Evolutionary conservation across 345 rosid genomes (phyloP), one percentile per base, ranked within the genome.

Genomic region (Populus davidiana): DNA sequence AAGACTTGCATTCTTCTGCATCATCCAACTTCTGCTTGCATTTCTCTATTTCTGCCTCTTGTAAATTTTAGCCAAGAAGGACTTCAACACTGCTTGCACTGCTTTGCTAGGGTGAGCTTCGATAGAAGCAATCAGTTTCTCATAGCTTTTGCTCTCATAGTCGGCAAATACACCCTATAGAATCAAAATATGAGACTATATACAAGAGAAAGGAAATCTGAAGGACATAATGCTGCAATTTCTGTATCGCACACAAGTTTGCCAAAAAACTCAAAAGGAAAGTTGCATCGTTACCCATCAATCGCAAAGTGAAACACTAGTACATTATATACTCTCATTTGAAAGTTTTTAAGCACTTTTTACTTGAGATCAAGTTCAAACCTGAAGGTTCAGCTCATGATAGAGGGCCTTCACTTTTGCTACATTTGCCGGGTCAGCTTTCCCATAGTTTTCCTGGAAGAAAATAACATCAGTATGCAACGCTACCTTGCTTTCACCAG

Each of bases 41-140:
- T 14, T 23, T 23, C 25, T 31, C 70, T 47, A 79, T 70, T 89
- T 92, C 81, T 88, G 87, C 82, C 98, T 92, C 93, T 92, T 91
- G 90, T 92, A 93, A 80, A 93, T 93, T 87, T 93, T 93, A 14
- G 81, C 93, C 90, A 91, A 73, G 83, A 93, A 93, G 4, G 97
- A 90, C 87, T 90, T 92, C 86, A 93, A 87, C 80, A 93, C 95
- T 65, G 91, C 91, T 79, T 90, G 93, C 76, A 93, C 90, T 68
- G 92, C 85, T 81, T 85, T 86, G 84, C 88, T 91, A 8, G 91
- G 89, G 78, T 91, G 95, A 70, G 87, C 90, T 80, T 91, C 97
- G 5, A 93, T 93, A 61, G 86, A 67, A 56, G 83, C 75, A 69
- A 79, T 80, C 80, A 93, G 82, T 80, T 86, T 90, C 86, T 87